Evolutionary conservation across 306 rosid genomes (phyloP), one percentile per base, ranked within the genome.

Genomic region (Aeschynomene evenia): DNA sequence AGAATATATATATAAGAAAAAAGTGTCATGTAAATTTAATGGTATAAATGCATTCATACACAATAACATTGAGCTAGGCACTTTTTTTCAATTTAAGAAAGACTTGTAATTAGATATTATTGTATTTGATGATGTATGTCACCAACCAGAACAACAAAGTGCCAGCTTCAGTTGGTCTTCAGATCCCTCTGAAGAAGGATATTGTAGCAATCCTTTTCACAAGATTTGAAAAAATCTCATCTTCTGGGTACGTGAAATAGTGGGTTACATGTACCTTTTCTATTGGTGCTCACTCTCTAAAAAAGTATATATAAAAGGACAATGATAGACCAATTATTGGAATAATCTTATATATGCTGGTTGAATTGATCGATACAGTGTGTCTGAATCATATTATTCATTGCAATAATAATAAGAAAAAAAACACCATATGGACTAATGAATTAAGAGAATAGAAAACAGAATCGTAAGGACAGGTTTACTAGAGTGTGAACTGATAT

Each of bases 231-330:
- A 91, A 91, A 55, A 91, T 86, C 80, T 88, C 96, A 56, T 88
- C 83, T 88, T 91, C 54, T 88, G 85, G 2, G 88, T 6, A 3
- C 6, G 88, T 61, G 97, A 87, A 96, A 91, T 88, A 24, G 70
- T 86, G 93, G 28, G 93, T 86, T 42, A 82, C 91, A 82, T 88
- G 93, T 70, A 82, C 89, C 77, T 85, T n/a, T n/a, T n/a, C n/a
- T n/a, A n/a, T n/a, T n/a, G n/a, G n/a, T n/a, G n/a, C n/a, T 96
- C 71, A 88, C 91, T 82, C 92, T 71, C 97, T 91, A 67, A 72
- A 66, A 40, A 68, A 64, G 10, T 62, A 54, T 19, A 24, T 13
- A 36, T 73, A 21, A 34, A 26, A 80, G 63, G 66, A 36, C 46
- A 75, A 26, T 26, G 12, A 50, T 2, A 54, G 4, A 72, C 13